These are phyloP conservation scores for Mycena vulgaris DNA, from an alignment of 768 basidiomycete species.

Conservation along the genomic window DNA sequence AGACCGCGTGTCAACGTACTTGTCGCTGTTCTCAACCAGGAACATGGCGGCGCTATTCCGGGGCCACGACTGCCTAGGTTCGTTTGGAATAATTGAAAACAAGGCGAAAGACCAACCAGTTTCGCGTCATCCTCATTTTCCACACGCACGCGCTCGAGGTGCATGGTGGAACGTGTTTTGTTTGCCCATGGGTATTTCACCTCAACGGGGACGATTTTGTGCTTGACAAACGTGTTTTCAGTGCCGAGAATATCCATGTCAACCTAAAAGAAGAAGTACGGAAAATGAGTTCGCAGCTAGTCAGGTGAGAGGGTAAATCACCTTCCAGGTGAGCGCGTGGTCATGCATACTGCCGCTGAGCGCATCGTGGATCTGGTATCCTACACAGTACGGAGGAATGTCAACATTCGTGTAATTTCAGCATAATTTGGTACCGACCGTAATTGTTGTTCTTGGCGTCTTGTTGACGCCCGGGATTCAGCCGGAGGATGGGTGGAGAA, in stretches of 20 bases:
- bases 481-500: neutral
- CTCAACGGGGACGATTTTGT: constrained; percentile 59
- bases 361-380: constrained; percentile 39
- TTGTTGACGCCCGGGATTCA: neutral
- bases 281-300: neutral
- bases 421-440: constrained; percentile 48
- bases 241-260: constrained; percentile 69
- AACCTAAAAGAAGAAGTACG: constrained; percentile 49
- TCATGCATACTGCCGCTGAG: constrained; percentile 65
- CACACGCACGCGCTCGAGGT: constrained; percentile 56
- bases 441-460: constrained; percentile 59
- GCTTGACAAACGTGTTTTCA: constrained; percentile 65
- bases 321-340: constrained; percentile 69
- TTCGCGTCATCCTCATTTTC: constrained; percentile 61
- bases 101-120: constrained; percentile 45
- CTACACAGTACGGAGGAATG: neutral
- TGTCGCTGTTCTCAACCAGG: constrained; percentile 59
- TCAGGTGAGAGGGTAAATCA: neutral
- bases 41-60: constrained; percentile 63
- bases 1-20: constrained; percentile 40
- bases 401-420: neutral
- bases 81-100: neutral
- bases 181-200: constrained; percentile 63
- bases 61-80: constrained; percentile 46
- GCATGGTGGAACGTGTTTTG: constrained; percentile 46